Evolutionary conservation across 495 filamentous ascomycete species (phyloP), one percentile per base, ranked within the genome.

Genomic region (Aeminium ludgeri): DNA sequence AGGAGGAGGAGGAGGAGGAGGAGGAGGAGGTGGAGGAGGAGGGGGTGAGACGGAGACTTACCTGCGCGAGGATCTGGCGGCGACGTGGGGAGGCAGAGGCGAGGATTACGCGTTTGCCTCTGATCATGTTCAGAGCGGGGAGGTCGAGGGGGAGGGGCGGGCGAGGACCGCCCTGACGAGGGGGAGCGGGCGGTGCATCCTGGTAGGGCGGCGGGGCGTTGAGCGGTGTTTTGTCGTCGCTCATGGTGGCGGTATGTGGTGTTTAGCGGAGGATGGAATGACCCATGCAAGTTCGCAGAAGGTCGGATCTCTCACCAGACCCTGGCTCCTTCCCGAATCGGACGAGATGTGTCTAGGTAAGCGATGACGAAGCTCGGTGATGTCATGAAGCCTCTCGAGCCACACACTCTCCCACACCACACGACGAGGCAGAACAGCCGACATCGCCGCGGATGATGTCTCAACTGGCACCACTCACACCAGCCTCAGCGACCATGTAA

Each of bases 51-150:
- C 10, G 47, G 56, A 51, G 36, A 38, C 58, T 40, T 55, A 71
- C 67, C 52, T 74, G 75, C 4, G 67, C 55, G 34, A 97, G 73
- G 4, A 97, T 75, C 51, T 80, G 76, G 49, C 74, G 78, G 18
- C 91, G 71, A 11, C 89, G 70, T 0, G 91, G 89, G 0, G 84
- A 93, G 32, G 76, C 70, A 1, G 83, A 92, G 47, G 89, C 89
- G 8, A 97, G 76, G 50, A 97, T 79, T 7, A 87, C 70, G 43
- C 87, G 69, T 55, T 78, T 79, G 31, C 63, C 66, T 49, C 74
- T 69, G 36, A 96, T 71, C 54, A 67, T 59, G 40, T 70, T 72
- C 18, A 97, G 66, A 38, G 80, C 70, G 6, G 91, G 86, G 2
- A 96, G 70, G 49, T 78, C 58, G 41, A 96, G 72, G 2, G 73